These are phyloP conservation scores for Diaporthe amygdali DNA, from an alignment of 2,329 filamentous ascomycete genomes.

Conservation along the genomic window DNA sequence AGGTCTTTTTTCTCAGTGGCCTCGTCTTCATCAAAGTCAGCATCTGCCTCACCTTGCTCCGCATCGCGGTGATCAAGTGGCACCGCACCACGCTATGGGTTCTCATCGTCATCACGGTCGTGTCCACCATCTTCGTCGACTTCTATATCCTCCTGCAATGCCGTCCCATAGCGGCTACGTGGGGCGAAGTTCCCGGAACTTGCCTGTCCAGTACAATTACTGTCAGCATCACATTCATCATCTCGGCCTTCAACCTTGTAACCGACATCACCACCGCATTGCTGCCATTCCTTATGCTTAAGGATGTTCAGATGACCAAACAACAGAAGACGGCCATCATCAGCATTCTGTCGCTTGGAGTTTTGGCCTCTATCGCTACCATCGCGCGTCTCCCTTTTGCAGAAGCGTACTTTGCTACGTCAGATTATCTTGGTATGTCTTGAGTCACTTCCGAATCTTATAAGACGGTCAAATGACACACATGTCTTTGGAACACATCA, in stretches of 20 bases:
- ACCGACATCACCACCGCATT: conserved; percentile 16
- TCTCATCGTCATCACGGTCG: conserved; percentile 17
- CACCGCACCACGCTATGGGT: conserved; percentile 22
- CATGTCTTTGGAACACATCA: too few species aligned
- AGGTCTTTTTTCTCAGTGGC: conserved; percentile 26
- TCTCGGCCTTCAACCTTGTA: conserved; percentile 23
- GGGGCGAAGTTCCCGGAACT: conserved; percentile 20
- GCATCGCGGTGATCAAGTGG: conserved; percentile 23
- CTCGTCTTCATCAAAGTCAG: conserved; percentile 27
- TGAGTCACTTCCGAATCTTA: too few species aligned
- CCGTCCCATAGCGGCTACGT: conserved; percentile 22
- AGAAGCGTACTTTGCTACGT: neutral
- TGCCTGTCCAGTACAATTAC: conserved; percentile 11
- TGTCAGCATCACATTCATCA: conserved; percentile 25
- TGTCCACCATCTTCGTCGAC: conserved; percentile 20
- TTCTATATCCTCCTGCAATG: conserved; percentile 25
- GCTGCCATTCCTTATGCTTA: conserved; percentile 21
- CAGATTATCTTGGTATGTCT: neutral
- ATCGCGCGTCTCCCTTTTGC: conserved; percentile 16
- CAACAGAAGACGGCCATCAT: conserved; percentile 19
- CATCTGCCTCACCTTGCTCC: conserved; percentile 27
- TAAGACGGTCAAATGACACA: too few species aligned
- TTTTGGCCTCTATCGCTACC: conserved; percentile 22
- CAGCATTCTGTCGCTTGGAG: conserved; percentile 19
- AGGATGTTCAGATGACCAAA: conserved; percentile 17